Evolutionary conservation across 192 early-diverging fungal species (phyloP), one percentile per base, ranked within the genome.

Genomic region (Coemansia sp.): DNA sequence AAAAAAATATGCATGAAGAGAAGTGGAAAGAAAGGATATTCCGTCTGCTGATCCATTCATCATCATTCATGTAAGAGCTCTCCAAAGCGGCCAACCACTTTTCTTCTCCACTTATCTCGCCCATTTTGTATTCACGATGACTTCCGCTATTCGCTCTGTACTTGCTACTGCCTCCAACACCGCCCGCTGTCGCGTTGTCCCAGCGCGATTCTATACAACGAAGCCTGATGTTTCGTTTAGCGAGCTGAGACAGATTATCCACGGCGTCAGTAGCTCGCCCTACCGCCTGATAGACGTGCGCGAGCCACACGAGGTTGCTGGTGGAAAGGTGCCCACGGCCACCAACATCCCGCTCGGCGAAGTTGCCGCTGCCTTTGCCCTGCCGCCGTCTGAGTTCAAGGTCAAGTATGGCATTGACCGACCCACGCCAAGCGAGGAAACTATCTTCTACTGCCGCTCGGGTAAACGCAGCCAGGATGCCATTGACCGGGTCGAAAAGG

Each of bases 371-470:
- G 84, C 84, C 27, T 84, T 87, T 60, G 73, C 73, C 9, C 72
- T 85, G 65, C 61, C 73, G 15, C 33, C 76, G 10, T 66, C 75
- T 13, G 67, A 73, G 11, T 88, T 88, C 62, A 80, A 79, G 63
- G 70, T 70, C 3, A 74, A 84, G 72, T 88, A 86, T 73, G 86
- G 91, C 22, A 87, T 90, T 63, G 83, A 87, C 31, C 88, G 90
- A 72, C 89, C 89, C 12, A 72, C 75, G 0, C 76, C 73, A 34
- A 70, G 84, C 22, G 79, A 86, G 36, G 81, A 87, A 57, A 75
- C 89, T 16, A 86, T 92, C 61, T 87, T 91, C 63, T 92, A 92
- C 72, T 92, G 91, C 77, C 84, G 87, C 71, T 87, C 86, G 18
- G 91, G 91, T 27, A 84, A 82, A 36, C 89, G 91, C 75, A 90